A percentile compares a stretch with the other conserved stretches of the same genome.
These are phyloP conservation scores for Xylariaceae sp. DNA, from an alignment of 2,329 filamentous ascomycete genomes.

Conservation along the genomic window DNA sequence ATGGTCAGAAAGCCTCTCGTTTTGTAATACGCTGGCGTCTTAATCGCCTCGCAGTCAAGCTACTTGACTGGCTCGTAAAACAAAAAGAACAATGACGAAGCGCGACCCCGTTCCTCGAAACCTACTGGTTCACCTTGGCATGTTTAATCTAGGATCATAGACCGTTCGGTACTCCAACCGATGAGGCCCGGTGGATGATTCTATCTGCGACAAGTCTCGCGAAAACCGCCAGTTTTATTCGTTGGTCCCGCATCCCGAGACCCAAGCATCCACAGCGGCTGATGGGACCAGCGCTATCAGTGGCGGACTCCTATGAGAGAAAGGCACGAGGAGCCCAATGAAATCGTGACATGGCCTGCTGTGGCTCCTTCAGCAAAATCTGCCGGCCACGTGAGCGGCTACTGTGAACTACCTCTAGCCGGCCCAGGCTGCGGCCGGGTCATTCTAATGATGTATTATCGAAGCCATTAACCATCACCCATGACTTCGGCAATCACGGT, in stretches of 20 bases:
- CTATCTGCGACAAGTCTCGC: not conserved
- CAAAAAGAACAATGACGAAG: not conserved
- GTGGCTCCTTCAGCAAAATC: slow-evolving; percentile 15
- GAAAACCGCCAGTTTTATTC: not conserved
- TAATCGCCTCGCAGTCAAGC: not conserved
- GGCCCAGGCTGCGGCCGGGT: not conserved
- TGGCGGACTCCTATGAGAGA: slow-evolving; percentile 11
- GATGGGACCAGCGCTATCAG: slow-evolving; percentile 11
- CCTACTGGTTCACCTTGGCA: not conserved
- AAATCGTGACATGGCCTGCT: slow-evolving; percentile 10
- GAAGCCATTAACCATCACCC: not conserved
- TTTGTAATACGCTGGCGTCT: not conserved
- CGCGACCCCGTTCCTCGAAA: not conserved
- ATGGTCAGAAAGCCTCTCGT: not conserved
- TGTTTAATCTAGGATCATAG: not conserved
- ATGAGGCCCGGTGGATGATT: not conserved
- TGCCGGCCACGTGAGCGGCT: slow-evolving; percentile 17
- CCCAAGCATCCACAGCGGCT: slow-evolving; percentile 4
- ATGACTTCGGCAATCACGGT: not conserved
- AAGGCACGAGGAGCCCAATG: slow-evolving; percentile 6
- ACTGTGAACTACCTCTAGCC: slow-evolving; percentile 3
- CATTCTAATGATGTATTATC: not conserved
- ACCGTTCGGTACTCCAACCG: not conserved
- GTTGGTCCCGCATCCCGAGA: slow-evolving; percentile 8
- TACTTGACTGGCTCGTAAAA: not conserved